Base-by-base conservation (phyloP, 768 basidiomycete species). In the Phaeotremella skinneri region DNA sequence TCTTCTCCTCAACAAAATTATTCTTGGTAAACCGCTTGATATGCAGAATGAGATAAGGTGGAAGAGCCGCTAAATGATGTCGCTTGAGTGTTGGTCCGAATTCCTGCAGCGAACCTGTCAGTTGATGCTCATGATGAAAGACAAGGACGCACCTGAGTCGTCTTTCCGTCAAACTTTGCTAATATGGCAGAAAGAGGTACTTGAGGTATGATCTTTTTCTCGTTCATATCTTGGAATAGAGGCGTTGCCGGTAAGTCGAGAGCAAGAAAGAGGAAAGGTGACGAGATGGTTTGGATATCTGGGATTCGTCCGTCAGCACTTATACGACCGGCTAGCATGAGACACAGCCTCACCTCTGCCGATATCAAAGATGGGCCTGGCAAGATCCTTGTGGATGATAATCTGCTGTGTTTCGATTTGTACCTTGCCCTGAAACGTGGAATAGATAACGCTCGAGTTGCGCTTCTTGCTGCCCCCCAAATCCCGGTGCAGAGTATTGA, bases 151-250 rank as follows among this genome's bases (percentile, higher is more conserved):
- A 88, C 91, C 81, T 93, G 91, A 16, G 92, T 89, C 2, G 88
- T 89, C 65, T 80, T 81, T 14, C 96, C 96, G 77, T 98, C 91
- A 78, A 92, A 99, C 78, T 99, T 99, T 20, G 88, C 83, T 23
- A 98, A 82, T 27, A 98, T 87, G 11, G 87, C 85, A 58, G 91
- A 85, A 57, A 99, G 86, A 47, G 87, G 88, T 61, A 96, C 90
- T 82, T 99, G 96, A 30, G 96, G 96, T 64, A 98, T 96, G 75
- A 99, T 98, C 76, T 98, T 97, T 80, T 96, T 96, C 80, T 96
- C 92, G 47, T 94, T 84, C 3, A 89, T 79, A 73, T 97, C 93
- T 78, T 97, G 94, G 79, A 98, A 99, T 37, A 99, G 79, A 16
- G 94, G 96, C n/a, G 92, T 92, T 0, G 96, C 89, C 17, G 96